Conservation (phyloP, 179 eudicot species). For the Silene vulgaris region DNA sequence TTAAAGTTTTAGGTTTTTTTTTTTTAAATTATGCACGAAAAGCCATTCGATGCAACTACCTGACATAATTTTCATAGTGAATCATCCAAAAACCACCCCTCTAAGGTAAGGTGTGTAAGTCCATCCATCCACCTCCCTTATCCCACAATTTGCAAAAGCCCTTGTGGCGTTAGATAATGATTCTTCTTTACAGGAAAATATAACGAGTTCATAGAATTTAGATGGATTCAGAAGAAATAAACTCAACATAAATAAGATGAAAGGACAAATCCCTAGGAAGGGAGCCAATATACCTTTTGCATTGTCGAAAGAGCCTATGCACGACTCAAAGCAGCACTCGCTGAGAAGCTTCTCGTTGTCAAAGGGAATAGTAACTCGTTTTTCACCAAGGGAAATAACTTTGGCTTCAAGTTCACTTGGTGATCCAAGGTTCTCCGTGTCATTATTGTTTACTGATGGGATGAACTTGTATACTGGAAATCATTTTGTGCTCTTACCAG, state of each 20-base stretch:
- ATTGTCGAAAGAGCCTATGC: conserved; percentile 65
- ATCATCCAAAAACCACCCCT: too few species aligned
- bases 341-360: conserved; percentile 73
- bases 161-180: too few species aligned
- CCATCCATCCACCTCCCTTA: too few species aligned
- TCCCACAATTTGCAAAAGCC: too few species aligned
- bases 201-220: too few species aligned
- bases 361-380: conserved; percentile 55
- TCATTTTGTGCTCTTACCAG: conserved; percentile 28
- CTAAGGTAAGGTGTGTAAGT: too few species aligned
- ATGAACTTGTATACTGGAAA: conserved; percentile 19
- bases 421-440: conserved; percentile 36
- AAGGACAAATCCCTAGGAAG: neutral
- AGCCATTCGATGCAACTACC: too few species aligned
- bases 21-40: too few species aligned
- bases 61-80: too few species aligned
- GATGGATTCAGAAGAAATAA: too few species aligned
- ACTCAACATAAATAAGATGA: neutral
- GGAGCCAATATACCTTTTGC: conserved; percentile 48
- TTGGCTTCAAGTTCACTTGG: conserved; percentile 67
- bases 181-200: too few species aligned
- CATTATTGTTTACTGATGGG: conserved; percentile 43
- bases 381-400: conserved; percentile 40
- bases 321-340: conserved; percentile 55
- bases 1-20: too few species aligned